A percentile compares a stretch with the other conserved stretches of the same genome.
Conservation (phyloP, 2,329 filamentous ascomycete genomes). For the Curvularia sp. region DNA sequence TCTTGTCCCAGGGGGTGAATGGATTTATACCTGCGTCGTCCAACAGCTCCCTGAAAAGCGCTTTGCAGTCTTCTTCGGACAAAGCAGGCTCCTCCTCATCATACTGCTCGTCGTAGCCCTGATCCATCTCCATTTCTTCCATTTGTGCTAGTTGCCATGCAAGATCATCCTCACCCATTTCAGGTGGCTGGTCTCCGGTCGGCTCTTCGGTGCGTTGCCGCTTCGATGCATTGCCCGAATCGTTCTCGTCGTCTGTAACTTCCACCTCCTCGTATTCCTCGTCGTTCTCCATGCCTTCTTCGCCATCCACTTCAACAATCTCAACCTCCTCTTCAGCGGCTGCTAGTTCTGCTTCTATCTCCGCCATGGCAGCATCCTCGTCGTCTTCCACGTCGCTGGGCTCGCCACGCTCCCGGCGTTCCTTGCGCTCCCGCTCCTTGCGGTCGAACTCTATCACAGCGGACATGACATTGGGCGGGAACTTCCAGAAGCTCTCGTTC, state of each 20-base stretch:
- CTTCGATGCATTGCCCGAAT: constrained; percentile 56
- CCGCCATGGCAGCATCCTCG: constrained; percentile 43
- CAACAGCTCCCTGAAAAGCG: constrained; percentile 84
- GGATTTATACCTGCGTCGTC: constrained; percentile 84
- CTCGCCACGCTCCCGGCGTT: constrained; percentile 57
- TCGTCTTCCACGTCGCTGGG: constrained; percentile 44
- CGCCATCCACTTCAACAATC: constrained; percentile 47
- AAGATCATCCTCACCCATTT: constrained; percentile 94
- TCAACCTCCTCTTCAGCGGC: constrained; percentile 42
- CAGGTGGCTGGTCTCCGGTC: constrained; percentile 62
- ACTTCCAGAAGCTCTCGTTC: constrained; percentile 92
- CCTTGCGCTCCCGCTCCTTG: constrained; percentile 74
- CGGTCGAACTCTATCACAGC: constrained; percentile 72
- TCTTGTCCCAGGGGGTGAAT: constrained; percentile 88
- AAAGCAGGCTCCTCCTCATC: constrained; percentile 72
- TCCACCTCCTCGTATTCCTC: constrained; percentile 82
- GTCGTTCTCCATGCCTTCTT: constrained; percentile 61
- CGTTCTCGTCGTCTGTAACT: constrained; percentile 67
- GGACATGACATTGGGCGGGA: constrained; percentile 84
- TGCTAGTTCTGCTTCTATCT: constrained; percentile 43
- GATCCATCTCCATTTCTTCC: constrained; percentile 78
- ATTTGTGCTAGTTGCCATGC: constrained; percentile 89
- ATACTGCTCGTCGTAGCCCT: constrained; percentile 76
- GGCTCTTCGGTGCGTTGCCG: constrained; percentile 57
- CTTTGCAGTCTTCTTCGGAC: constrained; percentile 76